Conservation (phyloP, 1,284 basidiomycete species). For the Volvariella surrecta region DNA sequence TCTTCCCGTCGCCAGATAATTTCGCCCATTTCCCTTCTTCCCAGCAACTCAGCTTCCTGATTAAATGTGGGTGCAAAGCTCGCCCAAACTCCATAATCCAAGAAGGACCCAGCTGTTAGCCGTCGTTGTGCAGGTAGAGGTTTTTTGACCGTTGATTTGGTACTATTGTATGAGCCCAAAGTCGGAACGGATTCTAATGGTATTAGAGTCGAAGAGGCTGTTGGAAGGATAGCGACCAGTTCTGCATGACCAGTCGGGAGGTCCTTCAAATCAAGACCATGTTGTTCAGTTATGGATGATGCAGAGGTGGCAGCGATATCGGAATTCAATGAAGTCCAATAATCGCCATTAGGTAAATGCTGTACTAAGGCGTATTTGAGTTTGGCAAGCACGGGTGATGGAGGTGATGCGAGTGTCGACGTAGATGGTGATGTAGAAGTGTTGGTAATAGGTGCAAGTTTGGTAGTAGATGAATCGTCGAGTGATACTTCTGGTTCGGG, state of each 20-base stretch:
- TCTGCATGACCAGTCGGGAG: constrained; percentile 61
- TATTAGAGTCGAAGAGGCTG: constrained; percentile 31
- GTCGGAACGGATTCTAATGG: constrained; percentile 25
- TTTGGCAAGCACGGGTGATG: constrained; percentile 17
- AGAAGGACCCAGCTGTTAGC: constrained; percentile 53
- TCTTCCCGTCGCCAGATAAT: constrained; percentile 37
- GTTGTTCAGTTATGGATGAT: constrained; percentile 15
- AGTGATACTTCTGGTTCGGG: not conserved
- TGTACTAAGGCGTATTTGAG: constrained; percentile 70
- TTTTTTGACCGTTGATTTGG: constrained; percentile 23
- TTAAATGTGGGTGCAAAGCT: constrained; percentile 74
- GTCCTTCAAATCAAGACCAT: constrained; percentile 29
- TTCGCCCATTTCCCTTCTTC: constrained; percentile 49
- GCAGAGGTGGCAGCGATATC: constrained; percentile 20
- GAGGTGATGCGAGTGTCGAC: constrained; percentile 7
- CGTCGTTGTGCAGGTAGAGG: constrained; percentile 38
- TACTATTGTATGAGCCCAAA: constrained; percentile 31
- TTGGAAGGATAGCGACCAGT: constrained; percentile 62
- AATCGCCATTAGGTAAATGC: constrained; percentile 63
- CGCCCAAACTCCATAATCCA: constrained; percentile 67
- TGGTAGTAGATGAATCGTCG: constrained; percentile 13
- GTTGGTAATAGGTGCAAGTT: constrained; percentile 9
- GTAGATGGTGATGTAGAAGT: constrained; percentile 11
- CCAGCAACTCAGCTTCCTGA: constrained; percentile 60
- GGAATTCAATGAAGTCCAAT: constrained; percentile 69